phyloP scores from a whole-genome alignment of 2,329 filamentous ascomycete genomes.

The Anthostomella pinea region DNA sequence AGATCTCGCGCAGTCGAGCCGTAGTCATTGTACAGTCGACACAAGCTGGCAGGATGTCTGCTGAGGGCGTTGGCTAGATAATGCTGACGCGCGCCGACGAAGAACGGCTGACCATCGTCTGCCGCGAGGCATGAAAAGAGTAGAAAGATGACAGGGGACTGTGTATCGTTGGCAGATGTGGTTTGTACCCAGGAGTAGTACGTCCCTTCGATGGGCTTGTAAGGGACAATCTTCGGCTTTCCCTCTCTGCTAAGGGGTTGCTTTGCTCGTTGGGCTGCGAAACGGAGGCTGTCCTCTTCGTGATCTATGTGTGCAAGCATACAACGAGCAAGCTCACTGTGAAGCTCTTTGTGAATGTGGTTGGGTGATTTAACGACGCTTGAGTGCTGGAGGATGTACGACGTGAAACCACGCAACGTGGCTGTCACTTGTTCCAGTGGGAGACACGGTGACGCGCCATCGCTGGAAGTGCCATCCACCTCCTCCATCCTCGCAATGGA shows the following conservation, averaged over 20 bases:
- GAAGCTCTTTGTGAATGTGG: too few species aligned
- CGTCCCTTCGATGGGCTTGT: not conserved
- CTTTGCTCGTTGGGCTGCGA: not conserved
- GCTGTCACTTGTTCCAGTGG: too few species aligned
- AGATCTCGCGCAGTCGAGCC: constrained; percentile 2
- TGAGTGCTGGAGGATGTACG: too few species aligned
- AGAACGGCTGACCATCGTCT: not conserved
- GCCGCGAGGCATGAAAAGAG: constrained; percentile 3
- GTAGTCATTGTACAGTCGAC: constrained; percentile 6
- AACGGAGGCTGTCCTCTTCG: too few species aligned
- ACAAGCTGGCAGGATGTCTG: constrained; percentile 1
- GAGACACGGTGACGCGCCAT: too few species aligned
- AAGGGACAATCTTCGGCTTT: too few species aligned
- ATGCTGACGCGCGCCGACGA: not conserved
- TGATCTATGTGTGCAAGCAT: too few species aligned
- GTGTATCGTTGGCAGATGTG: constrained; percentile 1
- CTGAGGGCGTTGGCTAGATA: constrained; percentile 1
- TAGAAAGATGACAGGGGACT: not conserved
- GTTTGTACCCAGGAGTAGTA: constrained; percentile 2
- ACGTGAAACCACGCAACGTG: too few species aligned
- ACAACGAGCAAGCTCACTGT: too few species aligned
- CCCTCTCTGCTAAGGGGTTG: not conserved
- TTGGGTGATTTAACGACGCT: too few species aligned
- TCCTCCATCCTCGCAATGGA: too few species aligned
- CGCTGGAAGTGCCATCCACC: too few species aligned